Base-by-base conservation (phyloP, 2,329 filamentous ascomycete genomes). In the Fusarium cyanostomum region DNA sequence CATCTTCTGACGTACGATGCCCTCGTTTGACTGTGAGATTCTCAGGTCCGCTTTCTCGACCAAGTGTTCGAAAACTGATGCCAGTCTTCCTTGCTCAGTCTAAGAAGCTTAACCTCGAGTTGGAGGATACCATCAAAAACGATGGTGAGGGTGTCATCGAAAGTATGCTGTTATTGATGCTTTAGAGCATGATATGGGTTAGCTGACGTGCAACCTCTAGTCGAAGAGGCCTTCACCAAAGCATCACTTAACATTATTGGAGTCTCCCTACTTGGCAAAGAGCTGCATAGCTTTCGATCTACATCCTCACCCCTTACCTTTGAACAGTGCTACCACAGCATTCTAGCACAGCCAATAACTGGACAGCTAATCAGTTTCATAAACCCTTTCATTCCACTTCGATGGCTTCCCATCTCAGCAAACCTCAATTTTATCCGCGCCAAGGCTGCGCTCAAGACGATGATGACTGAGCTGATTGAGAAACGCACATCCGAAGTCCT, bases 191-290 rank as follows among this genome's bases (percentile, higher is more conserved):
- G n/a, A n/a, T n/a, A n/a, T n/a, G n/a, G n/a, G n/a, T n/a, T n/a
- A 10, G 12, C 41, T 44, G 16, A 44, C 27, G 5, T 31, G 8
- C 24, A 13, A 10, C 12, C 8, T 13, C 0, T 1, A 63, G 54
- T 59, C 1, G 59, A 64, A 2, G 31, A 27, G 0, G 4, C 45
- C 3, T 10, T 64, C 3, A 55, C 38, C 7, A 18, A 46, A 8
- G 59, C 52, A 9, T 54, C 59, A 3, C 59, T 63, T 4, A 61
- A 63, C 8, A 50, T 63, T 1, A 59, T 63, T 4, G 59, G 59
- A 0, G 18, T 59, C 4, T 63, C 59, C 0, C 8, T 63, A 1
- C 42, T 63, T 0, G 59, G 59, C 1, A 45, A 52, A 34, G 46
- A 63, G 34, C 34, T 63, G 0, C 53, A 45, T 2, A 13, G 42